Percentiles rank a stretch among this genome's conserved stretches.
phyloP scores from a whole-genome alignment of 2,329 filamentous ascomycete genomes.

The Ascochyta koolunga region DNA sequence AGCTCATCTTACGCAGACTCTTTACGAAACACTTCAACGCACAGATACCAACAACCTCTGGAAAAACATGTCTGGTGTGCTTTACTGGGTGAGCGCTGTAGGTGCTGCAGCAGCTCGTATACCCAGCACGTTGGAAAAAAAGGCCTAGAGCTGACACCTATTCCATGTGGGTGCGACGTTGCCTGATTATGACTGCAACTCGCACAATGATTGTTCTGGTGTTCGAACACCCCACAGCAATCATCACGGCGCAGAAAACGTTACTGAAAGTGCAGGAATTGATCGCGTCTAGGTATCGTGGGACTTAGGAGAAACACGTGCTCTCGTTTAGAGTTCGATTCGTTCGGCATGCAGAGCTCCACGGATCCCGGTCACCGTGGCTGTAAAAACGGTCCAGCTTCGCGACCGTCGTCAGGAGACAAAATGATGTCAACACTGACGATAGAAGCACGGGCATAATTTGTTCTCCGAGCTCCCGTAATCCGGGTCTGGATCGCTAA shows the following conservation, averaged over 20 bases:
- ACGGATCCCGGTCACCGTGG: conserved; percentile 9
- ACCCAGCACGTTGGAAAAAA: conserved; percentile 14
- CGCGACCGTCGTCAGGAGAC: neutral
- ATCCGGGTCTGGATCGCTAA: neutral
- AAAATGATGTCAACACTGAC: conserved; percentile 5
- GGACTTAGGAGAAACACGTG: neutral
- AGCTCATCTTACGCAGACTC: conserved; percentile 23
- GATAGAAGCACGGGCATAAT: neutral
- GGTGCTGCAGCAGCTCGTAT: conserved; percentile 40
- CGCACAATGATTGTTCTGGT: conserved; percentile 34
- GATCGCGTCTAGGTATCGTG: conserved; percentile 16
- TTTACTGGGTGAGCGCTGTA: conserved; percentile 43
- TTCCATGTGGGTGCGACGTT: conserved; percentile 33
- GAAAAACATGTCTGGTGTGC: conserved; percentile 41
- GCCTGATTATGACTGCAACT: conserved; percentile 37
- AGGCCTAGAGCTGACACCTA: conserved; percentile 19
- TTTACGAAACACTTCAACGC: conserved; percentile 31
- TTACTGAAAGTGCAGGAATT: conserved; percentile 38
- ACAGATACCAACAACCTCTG: conserved; percentile 37
- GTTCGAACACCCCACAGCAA: conserved; percentile 35
- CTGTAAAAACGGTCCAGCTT: neutral
- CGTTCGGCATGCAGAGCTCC: conserved; percentile 16
- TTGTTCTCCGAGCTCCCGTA: neutral
- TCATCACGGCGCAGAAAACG: conserved; percentile 32
- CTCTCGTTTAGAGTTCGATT: neutral